phyloP scores from a whole-genome alignment of 768 basidiomycete species.

The Candolleomyces aberdarensis region DNA sequence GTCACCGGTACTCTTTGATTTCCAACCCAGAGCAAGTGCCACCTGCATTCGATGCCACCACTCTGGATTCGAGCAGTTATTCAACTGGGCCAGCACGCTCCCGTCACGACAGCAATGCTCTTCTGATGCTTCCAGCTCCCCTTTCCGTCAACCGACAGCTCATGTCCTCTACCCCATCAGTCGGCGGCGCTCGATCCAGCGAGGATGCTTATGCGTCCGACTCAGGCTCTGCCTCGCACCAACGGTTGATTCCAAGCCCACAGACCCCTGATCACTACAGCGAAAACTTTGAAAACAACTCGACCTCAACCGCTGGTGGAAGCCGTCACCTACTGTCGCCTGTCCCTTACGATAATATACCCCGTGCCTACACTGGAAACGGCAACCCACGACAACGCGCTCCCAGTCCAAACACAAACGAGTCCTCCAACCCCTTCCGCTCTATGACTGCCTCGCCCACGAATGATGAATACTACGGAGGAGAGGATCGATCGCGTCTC shows the following conservation, averaged over 20 bases:
- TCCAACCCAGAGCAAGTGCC: constrained; percentile 74
- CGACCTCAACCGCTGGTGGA: constrained; percentile 4
- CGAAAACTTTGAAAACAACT: constrained; percentile 36
- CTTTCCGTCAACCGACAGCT: constrained; percentile 56
- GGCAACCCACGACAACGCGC: constrained; percentile 18
- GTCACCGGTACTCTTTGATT: constrained; percentile 69
- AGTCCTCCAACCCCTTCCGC: constrained; percentile 59
- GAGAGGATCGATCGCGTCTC: background rate
- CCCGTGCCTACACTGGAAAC: constrained; percentile 7
- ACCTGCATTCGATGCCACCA: constrained; percentile 50
- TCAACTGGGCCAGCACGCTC: constrained; percentile 39
- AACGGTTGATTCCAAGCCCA: constrained; percentile 42
- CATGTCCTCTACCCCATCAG: constrained; percentile 48
- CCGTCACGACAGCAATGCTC: constrained; percentile 66
- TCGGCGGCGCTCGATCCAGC: constrained; percentile 43
- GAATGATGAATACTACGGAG: constrained; percentile 30
- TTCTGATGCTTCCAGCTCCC: constrained; percentile 75
- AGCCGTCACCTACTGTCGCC: constrained; percentile 30
- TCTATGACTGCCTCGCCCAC: constrained; percentile 38
- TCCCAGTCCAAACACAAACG: constrained; percentile 34
- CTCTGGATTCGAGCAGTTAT: constrained; percentile 54
- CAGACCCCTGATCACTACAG: constrained; percentile 35
- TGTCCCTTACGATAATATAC: constrained; percentile 22
- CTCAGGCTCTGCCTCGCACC: constrained; percentile 36
- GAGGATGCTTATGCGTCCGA: constrained; percentile 46